Evolutionary conservation across 2,329 filamentous ascomycete genomes (phyloP).

Genomic region (Neofusicoccum laricinum): DNA sequence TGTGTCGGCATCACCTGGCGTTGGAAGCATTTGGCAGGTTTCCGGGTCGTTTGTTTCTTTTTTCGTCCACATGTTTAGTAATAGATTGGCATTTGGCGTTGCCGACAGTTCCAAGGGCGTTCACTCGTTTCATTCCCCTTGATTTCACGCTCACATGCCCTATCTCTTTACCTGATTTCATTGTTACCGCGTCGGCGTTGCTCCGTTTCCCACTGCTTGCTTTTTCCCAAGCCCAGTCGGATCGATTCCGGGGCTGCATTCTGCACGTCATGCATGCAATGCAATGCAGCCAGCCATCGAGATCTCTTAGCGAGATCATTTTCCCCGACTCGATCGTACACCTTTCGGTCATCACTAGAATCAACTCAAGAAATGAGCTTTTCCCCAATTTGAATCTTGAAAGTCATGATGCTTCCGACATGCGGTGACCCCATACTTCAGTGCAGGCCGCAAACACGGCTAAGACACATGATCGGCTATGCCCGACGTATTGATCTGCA

Average conservation of each 20-base stretch:
- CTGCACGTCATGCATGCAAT: conserved; percentile 12
- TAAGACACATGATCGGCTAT: background rate
- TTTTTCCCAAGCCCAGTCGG: conserved; percentile 8
- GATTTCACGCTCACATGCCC: background rate
- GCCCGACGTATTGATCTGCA: background rate
- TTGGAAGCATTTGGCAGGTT: background rate
- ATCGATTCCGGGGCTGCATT: conserved; percentile 6
- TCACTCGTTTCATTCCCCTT: background rate
- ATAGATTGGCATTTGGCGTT: background rate
- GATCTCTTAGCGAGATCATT: conserved; percentile 3
- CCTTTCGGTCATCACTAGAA: background rate
- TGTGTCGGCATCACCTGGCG: too few species aligned
- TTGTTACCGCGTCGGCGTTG: background rate
- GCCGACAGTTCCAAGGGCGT: background rate
- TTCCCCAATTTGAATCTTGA: too few species aligned
- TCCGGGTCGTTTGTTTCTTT: background rate
- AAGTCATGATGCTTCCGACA: too few species aligned
- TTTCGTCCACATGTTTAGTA: background rate
- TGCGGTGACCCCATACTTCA: background rate
- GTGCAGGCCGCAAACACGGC: too few species aligned
- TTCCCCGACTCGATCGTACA: conserved; percentile 1
- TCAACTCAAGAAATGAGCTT: too few species aligned
- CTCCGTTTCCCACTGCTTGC: background rate
- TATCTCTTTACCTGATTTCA: background rate
- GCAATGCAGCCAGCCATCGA: conserved; percentile 13